Evolutionary conservation across 352 stramenopile species (phyloP), one percentile per base, ranked within the genome.

Genomic region (Phytophthora idaei): DNA sequence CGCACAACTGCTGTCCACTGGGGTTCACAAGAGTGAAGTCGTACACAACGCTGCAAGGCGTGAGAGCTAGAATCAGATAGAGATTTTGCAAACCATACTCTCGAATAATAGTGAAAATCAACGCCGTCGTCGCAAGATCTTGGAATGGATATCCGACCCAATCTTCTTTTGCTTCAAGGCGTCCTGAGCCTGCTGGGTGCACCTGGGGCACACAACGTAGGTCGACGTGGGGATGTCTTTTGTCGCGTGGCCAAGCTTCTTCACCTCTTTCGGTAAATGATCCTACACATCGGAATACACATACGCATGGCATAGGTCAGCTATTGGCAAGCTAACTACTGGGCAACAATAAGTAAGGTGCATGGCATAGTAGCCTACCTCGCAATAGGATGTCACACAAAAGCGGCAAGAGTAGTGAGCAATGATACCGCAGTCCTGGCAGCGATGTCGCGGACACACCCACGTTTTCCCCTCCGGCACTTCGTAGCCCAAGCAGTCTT

Each of bases 301-400:
- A 47, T 14, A 60, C 14, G 42, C 45, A 69, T 12, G 12, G 53
- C 2, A 4, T 2, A 44, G 27, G 4, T 63, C 51, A 55, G 36
- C 11, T 21, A 32, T 8, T 46, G 21, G 12, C 4, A 52, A 28
- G 4, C 1, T 15, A 48, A 17, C 44, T n/a, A 49, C 10, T 5
- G 10, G 31, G 39, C 9, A 73, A 34, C 25, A 53, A 50, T n/a
- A 46, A 29, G 32, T 28, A 31, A 21, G 21, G 21, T 21, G 21
- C 21, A 21, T 21, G 21, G 21, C 21, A 21, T 21, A 21, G 21
- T 17, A 37, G 14, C 53, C n/a, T 64, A 89, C 82, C 56, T 76
- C 59, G 70, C 85, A 93, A 55, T 83, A 93, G 6, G 85, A 90
- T 29, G 77, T 90, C 27, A 93, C 85, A 58, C 85, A 93, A 64